These are phyloP conservation scores for Penicillium sp. DNA, from an alignment of 2,329 filamentous ascomycete species.

Conservation along the genomic window DNA sequence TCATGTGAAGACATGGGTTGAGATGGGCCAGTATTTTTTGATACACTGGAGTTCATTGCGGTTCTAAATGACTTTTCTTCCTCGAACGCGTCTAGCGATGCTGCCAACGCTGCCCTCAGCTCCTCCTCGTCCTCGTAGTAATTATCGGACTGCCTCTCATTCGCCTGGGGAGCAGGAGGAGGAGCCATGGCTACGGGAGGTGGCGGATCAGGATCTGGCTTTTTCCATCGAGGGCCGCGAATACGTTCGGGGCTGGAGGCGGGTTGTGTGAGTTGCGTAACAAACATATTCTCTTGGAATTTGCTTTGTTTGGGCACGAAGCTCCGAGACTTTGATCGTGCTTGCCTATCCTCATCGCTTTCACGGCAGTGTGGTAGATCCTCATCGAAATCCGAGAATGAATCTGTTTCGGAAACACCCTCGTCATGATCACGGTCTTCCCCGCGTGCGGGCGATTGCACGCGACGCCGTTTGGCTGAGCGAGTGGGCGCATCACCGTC, in stretches of 20 bases:
- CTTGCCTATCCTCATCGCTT: slow-evolving; percentile 19
- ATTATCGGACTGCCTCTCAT: slow-evolving; percentile 6
- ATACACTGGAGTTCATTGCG: neutral
- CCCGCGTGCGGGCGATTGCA: slow-evolving; percentile 18
- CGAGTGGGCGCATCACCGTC: slow-evolving; percentile 20
- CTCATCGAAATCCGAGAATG: slow-evolving; percentile 21
- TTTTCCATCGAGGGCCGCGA: slow-evolving; percentile 50
- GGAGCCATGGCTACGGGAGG: slow-evolving; percentile 8
- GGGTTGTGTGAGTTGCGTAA: slow-evolving; percentile 47
- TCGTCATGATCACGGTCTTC: slow-evolving; percentile 11
- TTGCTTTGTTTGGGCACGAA: slow-evolving; percentile 41
- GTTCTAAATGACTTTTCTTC: slow-evolving; percentile 22
- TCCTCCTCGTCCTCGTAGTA: slow-evolving; percentile 29
- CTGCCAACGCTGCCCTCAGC: slow-evolving; percentile 36
- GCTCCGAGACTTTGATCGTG: slow-evolving; percentile 37
- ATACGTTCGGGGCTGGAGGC: slow-evolving; percentile 50
- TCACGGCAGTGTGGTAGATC: slow-evolving; percentile 9
- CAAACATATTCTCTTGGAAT: slow-evolving; percentile 44
- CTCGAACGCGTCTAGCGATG: slow-evolving; percentile 38
- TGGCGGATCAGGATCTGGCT: slow-evolving; percentile 31
- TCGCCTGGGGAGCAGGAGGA: slow-evolving; percentile 5
- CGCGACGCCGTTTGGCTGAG: slow-evolving; percentile 35
- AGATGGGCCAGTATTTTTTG: slow-evolving; percentile 3
- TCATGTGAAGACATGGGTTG: neutral
- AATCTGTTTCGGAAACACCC: slow-evolving; percentile 17